Base-by-base conservation (phyloP, 1,284 basidiomycete species). In the Xerocomus minutiporus region DNA sequence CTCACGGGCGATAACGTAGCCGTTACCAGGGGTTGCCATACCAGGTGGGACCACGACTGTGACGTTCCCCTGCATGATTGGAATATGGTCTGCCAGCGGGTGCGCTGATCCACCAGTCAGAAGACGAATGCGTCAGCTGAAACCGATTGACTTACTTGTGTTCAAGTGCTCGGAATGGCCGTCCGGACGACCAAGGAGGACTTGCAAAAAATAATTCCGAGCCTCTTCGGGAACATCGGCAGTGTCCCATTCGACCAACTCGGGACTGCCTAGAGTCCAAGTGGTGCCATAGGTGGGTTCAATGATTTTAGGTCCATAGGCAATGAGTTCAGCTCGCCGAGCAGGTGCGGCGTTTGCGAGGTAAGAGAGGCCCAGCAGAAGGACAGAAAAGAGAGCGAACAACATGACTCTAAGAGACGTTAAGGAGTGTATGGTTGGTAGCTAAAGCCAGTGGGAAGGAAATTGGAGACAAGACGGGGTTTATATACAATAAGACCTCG, bases 271-370 rank as follows among this genome's bases (percentile, higher is more conserved):
- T 41, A 62, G 55, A 4, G 48, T 4, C 80, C 79, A 83, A 8
- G 59, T 28, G 5, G 41, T 51, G 6, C 52, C 51, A 3, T 42
- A 35, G 9, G 38, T 52, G 5, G 80, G 80, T 6, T 55, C 59
- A 5, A 67, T 77, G 61, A 84, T 75, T 4, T 54, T 46, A 0
- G 83, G 81, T 49, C 70, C 71, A 66, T 72, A 69, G 48, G 81
- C 79, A 44, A 76, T 61, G 57, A 71, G 57, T 50, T 72, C 54
- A n/a, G 59, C 55, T 17, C 68, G 65, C 0, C 58, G 13, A 5
- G 1, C 5, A n/a, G 68, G 70, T 5, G 70, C 68, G 17, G 71
- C 67, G 50, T 28, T 48, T 55, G 59, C 62, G 31, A 50, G 57
- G 53, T 43, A 43, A 20, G 52, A 51, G 34, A 63, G 36, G 20